Base-by-base conservation (phyloP, 2,329 filamentous ascomycete genomes). In the Pyrenochaeta sp. region DNA sequence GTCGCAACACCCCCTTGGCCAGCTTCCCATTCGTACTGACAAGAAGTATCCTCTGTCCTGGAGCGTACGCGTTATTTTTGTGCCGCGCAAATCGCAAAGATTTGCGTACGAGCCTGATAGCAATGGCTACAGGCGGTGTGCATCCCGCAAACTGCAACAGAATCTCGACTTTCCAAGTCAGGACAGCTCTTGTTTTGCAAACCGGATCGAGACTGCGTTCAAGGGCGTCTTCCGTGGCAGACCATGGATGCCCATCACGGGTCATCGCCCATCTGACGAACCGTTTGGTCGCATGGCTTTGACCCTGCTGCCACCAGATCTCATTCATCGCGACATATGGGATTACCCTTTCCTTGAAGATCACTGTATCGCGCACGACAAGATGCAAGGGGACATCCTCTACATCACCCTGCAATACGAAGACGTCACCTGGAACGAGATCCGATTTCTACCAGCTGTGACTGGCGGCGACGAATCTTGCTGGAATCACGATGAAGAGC, bases 281-380 rank as follows among this genome's bases (percentile, higher is more conserved):
- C 73, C 72, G 0, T 77, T 77, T 50, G 75, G 75, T 34, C 75
- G 75, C 42, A 79, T 79, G 70, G 72, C 72, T n/a, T 72, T 79
- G 1, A 66, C 68, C 3, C 62, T 72, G 25, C 69, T 79, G 1
- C 71, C 75, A 1, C 64, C 68, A 19, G 73, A 78, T 39, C 68
- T 75, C 39, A 58, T 72, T 34, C 67, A 74, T 44, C 68, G 70
- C n/a, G 66, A 69, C 42, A 67, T 77, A 3, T 79, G 77, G 77
- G 75, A 79, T 50, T 76, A 77, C 44, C 68, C 72, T 3, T 79
- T 79, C 55, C 65, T 79, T 25, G 77, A 78, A 37, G 72, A 78
- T 32, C 76, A 79, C 56, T 79, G 77, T 57, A 75, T 79, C 43
- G 72, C 76, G 9, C 75, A 78, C 60, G 77, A 79, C 64, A 79